Evolutionary conservation across 2,329 filamentous ascomycete species (phyloP).

Genomic region (Cryoendolithus antarcticus): DNA sequence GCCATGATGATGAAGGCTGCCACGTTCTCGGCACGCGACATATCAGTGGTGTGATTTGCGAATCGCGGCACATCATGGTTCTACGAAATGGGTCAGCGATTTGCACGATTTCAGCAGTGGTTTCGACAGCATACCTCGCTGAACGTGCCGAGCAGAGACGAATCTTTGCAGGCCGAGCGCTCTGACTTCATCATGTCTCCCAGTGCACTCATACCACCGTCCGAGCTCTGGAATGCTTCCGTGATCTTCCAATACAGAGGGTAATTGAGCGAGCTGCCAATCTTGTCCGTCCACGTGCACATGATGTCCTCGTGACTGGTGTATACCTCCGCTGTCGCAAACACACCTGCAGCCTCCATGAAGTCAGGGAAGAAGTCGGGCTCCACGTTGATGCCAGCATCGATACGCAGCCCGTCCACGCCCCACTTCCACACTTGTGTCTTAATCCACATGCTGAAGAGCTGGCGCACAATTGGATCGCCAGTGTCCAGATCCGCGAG

Average conservation of each 20-base stretch:
- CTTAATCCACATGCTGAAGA: conserved; percentile 26
- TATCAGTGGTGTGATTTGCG: conserved; percentile 8
- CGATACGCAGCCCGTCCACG: conserved; percentile 23
- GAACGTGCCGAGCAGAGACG: conserved; percentile 26
- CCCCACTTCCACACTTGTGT: conserved; percentile 27
- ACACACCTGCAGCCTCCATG: conserved; percentile 16
- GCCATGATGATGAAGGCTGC: conserved; percentile 8
- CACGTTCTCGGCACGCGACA: conserved; percentile 8
- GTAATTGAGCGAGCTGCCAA: conserved; percentile 22
- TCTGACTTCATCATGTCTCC: conserved; percentile 21
- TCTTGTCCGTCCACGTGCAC: conserved; percentile 17
- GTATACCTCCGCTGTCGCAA: conserved; percentile 21
- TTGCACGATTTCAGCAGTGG: conserved; percentile 6
- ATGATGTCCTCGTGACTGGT: conserved; percentile 11
- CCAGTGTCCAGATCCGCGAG: conserved; percentile 34
- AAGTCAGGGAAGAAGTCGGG: conserved; percentile 19
- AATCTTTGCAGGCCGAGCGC: conserved; percentile 24
- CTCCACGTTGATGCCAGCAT: conserved; percentile 22
- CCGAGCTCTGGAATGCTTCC: conserved; percentile 22
- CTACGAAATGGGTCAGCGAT: conserved; percentile 1
- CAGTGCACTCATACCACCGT: conserved; percentile 27
- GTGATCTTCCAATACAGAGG: conserved; percentile 26
- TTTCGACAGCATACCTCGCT: conserved; percentile 15
- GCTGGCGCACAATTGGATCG: conserved; percentile 21
- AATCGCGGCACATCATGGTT: conserved; percentile 12